Evolutionary conservation across 1,284 basidiomycete genomes (phyloP), one percentile per base, ranked within the genome.

Genomic region (Sanghuangporus sanghuang): DNA sequence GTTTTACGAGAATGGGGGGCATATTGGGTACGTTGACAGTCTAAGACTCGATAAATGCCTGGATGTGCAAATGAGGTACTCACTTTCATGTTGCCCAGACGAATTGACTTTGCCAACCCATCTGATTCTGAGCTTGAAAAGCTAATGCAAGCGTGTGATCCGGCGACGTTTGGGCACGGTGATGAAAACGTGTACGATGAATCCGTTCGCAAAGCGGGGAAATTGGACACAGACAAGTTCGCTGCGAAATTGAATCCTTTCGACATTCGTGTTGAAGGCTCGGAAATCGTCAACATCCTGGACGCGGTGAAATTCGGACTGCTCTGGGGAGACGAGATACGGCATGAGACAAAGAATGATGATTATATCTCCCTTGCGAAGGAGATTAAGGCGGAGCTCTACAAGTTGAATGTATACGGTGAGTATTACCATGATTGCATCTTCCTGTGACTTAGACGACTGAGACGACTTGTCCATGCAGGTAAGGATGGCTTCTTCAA

Each of bases 201-300:
- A 39, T 48, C 64, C 35, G 53, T 59, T 52, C 39, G 64, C 7
- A 65, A 63, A 42, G 64, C 64, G 12, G 44, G 61, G 12, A 65
- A 65, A 38, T 46, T 65, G 32, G 64, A 65, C 57, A 14, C 55
- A 3, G 52, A 14, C 7, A n/a, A 49, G 12, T 65, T 65, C 32
- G 14, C 63, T 6, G 27, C 59, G 16, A 61, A 53, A 18, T 9
- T 62, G 6, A 18, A 55, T 32, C 27, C 55, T n/a, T 18, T 18
- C 7, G 1, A 36, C 40, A 48, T n/a, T 44, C 42, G 81, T 68
- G 14, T 23, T 18, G 54, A 18, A 21, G 42, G 50, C 18, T 55
- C 39, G 52, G 16, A 6, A 21, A 36, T 23, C 42, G 59, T 40
- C 39, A 54, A 16, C 14, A 42, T 39, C 39, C 40, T 40, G 35